Evolutionary conservation across 2,329 filamentous ascomycete species (phyloP).

Genomic region (Aspergillus chevalieri): DNA sequence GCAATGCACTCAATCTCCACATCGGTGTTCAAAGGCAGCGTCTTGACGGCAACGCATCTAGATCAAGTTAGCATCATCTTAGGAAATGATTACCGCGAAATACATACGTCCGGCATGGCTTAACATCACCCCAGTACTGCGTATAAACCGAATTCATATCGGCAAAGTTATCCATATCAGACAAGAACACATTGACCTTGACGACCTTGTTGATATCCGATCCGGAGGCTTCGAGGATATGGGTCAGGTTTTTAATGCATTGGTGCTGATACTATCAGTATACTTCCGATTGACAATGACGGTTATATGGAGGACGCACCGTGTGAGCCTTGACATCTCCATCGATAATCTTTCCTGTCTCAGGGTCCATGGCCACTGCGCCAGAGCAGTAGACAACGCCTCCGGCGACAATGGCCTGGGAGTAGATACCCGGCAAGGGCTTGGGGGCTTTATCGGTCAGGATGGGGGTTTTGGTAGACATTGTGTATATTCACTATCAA

Average conservation of each 20-base stretch:
- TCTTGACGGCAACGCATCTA: conserved; percentile 77
- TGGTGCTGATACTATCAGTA: conserved; percentile 36
- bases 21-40: conserved; percentile 76
- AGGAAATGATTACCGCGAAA: no score
- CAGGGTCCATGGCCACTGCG: conserved; percentile 52
- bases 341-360: conserved; percentile 49
- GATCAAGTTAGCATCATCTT: background rate
- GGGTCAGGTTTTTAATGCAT: conserved; percentile 54
- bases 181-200: conserved; percentile 63
- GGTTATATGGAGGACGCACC: conserved; percentile 30
- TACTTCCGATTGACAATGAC: background rate
- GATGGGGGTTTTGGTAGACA: conserved; percentile 37
- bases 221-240: conserved; percentile 56
- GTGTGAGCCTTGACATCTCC: conserved; percentile 52
- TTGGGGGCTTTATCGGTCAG: conserved; percentile 46
- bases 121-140: conserved; percentile 59
- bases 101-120: conserved; percentile 49
- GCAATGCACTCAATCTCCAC: conserved; percentile 90
- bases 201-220: conserved; percentile 55
- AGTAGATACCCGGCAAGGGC: conserved; percentile 51
- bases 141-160: conserved; percentile 82
- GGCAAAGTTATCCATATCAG: conserved; percentile 60
- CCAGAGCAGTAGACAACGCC: conserved; percentile 68
- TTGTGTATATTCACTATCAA: conserved; percentile 7
- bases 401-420: conserved; percentile 56